phyloP scores from a whole-genome alignment of 345 rosid genomes.

The Rhodamnia argentea region DNA sequence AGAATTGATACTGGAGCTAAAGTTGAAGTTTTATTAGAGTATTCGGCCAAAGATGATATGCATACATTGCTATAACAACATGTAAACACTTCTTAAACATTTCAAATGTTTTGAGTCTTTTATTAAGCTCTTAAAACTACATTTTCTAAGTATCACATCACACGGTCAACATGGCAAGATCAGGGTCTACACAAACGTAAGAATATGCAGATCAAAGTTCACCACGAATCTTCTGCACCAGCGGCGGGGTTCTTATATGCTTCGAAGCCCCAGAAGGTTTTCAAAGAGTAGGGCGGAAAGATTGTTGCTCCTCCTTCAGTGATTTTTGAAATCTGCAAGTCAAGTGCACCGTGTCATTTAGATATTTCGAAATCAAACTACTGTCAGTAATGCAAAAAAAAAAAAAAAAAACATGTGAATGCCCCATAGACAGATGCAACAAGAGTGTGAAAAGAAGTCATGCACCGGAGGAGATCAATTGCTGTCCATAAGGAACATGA shows the following conservation, averaged over 20 bases:
- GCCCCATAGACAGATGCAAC: not conserved
- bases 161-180: not conserved
- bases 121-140: not conserved
- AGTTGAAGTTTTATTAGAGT: no score
- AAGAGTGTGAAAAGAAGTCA: not conserved
- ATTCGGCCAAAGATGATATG: no score
- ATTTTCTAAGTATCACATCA: not conserved
- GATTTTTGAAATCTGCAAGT: slow-evolving; percentile 77
- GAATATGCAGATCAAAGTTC: not conserved
- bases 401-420: not conserved
- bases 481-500: not conserved
- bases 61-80: no score
- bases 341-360: not conserved
- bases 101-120: no score
- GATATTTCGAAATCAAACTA: not conserved
- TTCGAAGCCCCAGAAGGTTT: slow-evolving; percentile 70
- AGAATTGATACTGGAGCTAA: no score
- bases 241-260: slow-evolving; percentile 72
- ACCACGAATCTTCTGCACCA: slow-evolving; percentile 93
- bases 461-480: not conserved
- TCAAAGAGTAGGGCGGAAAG: slow-evolving; percentile 84
- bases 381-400: not conserved
- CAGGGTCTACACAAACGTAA: not conserved
- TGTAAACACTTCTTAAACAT: no score
- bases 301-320: slow-evolving; percentile 80